These are phyloP conservation scores for Rhodotorula sp. DNA, from an alignment of 1,284 basidiomycete species.

Conservation along the genomic window DNA sequence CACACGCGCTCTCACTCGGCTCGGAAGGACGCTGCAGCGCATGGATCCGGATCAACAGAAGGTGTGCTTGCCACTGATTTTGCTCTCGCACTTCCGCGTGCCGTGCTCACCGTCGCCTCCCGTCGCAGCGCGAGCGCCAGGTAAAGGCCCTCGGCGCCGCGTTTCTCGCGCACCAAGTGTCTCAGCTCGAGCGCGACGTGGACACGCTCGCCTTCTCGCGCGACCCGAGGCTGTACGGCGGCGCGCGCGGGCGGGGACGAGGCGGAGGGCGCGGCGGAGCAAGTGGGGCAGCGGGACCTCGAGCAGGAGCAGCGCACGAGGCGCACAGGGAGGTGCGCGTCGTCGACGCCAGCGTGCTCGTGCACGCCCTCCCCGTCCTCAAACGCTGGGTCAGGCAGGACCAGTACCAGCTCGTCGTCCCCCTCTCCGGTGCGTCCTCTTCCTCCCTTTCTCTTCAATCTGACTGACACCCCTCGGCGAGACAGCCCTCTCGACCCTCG, in stretches of 20 bases:
- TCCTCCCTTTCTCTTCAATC: background rate
- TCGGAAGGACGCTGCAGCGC: rapidly evolving
- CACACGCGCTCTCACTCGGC: no score
- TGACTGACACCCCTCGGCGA: background rate
- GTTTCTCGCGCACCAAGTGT: slow-evolving; percentile 40
- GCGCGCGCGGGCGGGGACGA: background rate
- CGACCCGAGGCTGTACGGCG: background rate
- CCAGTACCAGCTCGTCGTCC: slow-evolving; percentile 31
- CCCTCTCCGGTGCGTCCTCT: slow-evolving; percentile 30
- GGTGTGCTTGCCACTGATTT: background rate
- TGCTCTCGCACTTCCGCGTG: no score
- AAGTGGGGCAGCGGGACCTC: background rate
- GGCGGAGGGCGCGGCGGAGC: background rate
- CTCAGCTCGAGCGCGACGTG: slow-evolving; percentile 27
- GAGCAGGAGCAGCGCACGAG: background rate
- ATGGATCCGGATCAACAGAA: slow-evolving; percentile 14
- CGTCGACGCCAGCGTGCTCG: slow-evolving; percentile 35
- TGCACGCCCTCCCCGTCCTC: slow-evolving; percentile 39
- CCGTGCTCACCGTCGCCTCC: background rate
- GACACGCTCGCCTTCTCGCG: slow-evolving; percentile 35
- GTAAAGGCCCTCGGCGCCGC: slow-evolving; percentile 35
- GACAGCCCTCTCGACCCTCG: slow-evolving; percentile 36
- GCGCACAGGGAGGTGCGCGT: slow-evolving; percentile 13
- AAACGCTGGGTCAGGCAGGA: slow-evolving; percentile 39
- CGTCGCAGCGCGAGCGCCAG: slow-evolving; percentile 22